Evolutionary conservation across 768 basidiomycete genomes (phyloP), one percentile per base, ranked within the genome.

Genomic region (Leccinum uliginosum): DNA sequence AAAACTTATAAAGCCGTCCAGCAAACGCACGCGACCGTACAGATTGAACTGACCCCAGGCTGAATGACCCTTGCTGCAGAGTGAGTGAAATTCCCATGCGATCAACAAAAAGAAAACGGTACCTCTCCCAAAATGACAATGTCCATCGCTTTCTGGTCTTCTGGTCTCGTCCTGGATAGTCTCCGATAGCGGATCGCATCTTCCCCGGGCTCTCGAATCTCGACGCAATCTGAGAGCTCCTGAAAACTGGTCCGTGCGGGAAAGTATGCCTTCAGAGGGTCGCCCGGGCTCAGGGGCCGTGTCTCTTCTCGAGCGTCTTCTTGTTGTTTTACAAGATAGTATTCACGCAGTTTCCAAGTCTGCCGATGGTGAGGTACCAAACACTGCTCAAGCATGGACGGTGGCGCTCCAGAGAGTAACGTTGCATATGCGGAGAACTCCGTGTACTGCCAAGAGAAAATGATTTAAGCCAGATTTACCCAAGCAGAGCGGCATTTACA

Each of bases 11-110:
- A 91, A 82, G 8, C 92, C 92, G 67, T 94, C 92, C 64, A 81
- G 83, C 15, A 86, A 82, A 55, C 93, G 76, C n/a, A 95, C 80
- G 17, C 92, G 82, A 35, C 93, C 92, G 4, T 86, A 74, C 24
- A 95, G 70, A 56, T 79, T 85, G 72, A 93, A 95, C 61, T 90
- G 85, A 23, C 93, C 92, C 92, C 92, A 95, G 14, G 91, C 85
- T 8, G 92, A 94, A 72, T 94, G 93, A 5, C 92, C 91, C 89
- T 92, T 56, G 19, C n/a, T 14, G 19, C 19, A 19, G n/a, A 19
- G 19, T 53, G 46, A 52, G 56, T 56, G 19, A 43, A 43, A 35
- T 62, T 44, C 8, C n/a, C 21, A 24, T 30, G n/a, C 44, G 32
- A 44, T 40, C 14, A 10, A 32, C 40, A 52, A 24, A 45, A 35